Evolutionary conservation across 805 yeast genomes (phyloP).

Genomic region (Kuraishia cidri): DNA sequence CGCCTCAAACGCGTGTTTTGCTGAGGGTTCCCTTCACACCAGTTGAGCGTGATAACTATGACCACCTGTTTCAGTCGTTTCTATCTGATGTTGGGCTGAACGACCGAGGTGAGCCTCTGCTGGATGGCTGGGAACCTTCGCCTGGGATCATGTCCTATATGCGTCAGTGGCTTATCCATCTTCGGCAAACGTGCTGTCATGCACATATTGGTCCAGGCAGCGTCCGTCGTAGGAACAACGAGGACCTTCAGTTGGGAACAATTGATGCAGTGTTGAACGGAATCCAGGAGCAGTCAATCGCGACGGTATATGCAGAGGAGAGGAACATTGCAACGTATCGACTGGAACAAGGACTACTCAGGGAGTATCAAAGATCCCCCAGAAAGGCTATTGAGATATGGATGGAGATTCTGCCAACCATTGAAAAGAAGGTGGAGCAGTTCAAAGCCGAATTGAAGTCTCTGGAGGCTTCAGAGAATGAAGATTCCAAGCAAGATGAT

Average conservation of each 20-base stretch:
- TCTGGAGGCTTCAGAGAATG: constrained; percentile 3
- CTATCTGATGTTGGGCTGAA: constrained; percentile 43
- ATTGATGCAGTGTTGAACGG: constrained; percentile 61
- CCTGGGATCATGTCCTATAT: constrained; percentile 31
- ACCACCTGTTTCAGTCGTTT: constrained; percentile 53
- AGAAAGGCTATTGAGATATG: constrained; percentile 39
- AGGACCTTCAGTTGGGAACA: constrained; percentile 26
- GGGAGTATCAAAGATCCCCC: constrained; percentile 50
- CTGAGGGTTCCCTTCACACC: constrained; percentile 70
- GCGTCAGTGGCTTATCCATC: constrained; percentile 58
- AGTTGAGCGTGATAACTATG: constrained; percentile 79
- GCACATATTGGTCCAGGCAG: constrained; percentile 31
- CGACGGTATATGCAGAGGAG: constrained; percentile 38
- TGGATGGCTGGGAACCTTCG: constrained; percentile 40
- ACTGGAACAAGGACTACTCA: constrained; percentile 60
- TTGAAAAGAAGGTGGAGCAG: constrained; percentile 13
- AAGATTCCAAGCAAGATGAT: not conserved
- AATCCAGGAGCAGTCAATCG: constrained; percentile 50
- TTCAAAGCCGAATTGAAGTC: constrained; percentile 7
- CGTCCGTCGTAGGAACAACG: constrained; percentile 2
- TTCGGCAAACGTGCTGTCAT: constrained; percentile 81
- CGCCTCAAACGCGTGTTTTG: constrained; percentile 66
- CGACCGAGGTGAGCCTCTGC: constrained; percentile 39
- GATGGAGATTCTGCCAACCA: constrained; percentile 24
- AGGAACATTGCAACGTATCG: constrained; percentile 32